Percentiles rank a stretch among this genome's conserved stretches.
Evolutionary conservation across 257 asterid species (phyloP).

Genomic region (Ballota nigra): DNA sequence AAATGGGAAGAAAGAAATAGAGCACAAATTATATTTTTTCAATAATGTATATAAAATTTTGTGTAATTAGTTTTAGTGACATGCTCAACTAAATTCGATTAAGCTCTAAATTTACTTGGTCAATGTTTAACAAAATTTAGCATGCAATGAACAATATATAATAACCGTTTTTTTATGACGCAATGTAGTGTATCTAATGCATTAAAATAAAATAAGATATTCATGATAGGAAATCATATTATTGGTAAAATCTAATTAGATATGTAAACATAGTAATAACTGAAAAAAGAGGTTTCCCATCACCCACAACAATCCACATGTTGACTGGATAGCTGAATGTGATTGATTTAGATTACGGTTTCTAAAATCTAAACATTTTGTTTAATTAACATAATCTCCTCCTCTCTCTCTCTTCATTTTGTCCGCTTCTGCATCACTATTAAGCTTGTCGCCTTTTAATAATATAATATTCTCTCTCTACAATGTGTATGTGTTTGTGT

Average conservation of each 20-base stretch:
- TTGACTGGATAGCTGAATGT: slow-evolving; percentile 20
- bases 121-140: too few species aligned
- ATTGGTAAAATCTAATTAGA: neutral
- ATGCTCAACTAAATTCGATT: too few species aligned
- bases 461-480: slow-evolving; percentile 27
- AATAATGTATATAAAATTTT: too few species aligned
- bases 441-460: slow-evolving; percentile 28
- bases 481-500: slow-evolving; percentile 20
- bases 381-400: slow-evolving; percentile 6
- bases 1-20: too few species aligned
- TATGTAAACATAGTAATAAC: neutral
- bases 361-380: neutral
- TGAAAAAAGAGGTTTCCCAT: slow-evolving; percentile 2
- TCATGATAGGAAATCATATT: neutral
- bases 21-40: too few species aligned
- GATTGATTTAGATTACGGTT: slow-evolving; percentile 9
- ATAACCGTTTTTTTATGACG: too few species aligned
- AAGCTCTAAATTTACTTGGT: too few species aligned
- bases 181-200: too few species aligned
- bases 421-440: slow-evolving; percentile 30
- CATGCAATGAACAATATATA: too few species aligned
- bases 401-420: slow-evolving; percentile 17
- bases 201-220: too few species aligned
- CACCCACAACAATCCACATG: slow-evolving; percentile 14
- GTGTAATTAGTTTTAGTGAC: too few species aligned